Percentiles rank a stretch among this genome's conserved stretches.
Conservation (phyloP, 148 eudicot species). For the Silene conica region DNA sequence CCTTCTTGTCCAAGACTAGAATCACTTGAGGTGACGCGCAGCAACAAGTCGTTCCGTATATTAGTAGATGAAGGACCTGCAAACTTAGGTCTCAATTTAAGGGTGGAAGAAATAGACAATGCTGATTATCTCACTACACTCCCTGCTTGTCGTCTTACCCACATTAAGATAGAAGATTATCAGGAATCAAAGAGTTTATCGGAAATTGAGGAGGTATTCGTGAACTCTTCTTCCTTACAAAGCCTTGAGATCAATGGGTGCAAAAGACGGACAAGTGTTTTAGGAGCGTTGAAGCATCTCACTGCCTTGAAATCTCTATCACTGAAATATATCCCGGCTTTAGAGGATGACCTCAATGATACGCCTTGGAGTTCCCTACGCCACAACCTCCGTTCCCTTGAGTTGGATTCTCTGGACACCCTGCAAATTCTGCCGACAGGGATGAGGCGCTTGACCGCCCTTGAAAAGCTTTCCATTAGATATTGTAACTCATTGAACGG, state of each 20-base stretch:
- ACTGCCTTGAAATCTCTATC: slow-evolving; percentile 9
- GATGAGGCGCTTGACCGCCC: background rate
- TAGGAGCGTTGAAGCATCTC: slow-evolving; percentile 10
- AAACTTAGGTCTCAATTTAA: background rate
- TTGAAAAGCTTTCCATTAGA: background rate
- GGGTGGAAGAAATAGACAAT: background rate
- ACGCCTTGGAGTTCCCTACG: background rate
- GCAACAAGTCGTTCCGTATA: background rate
- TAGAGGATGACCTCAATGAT: background rate
- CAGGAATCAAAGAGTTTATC: background rate
- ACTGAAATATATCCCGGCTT: background rate
- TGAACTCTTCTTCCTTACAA: slow-evolving; percentile 3
- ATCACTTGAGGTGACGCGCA: background rate
- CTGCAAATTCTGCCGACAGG: background rate
- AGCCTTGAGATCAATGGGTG: background rate
- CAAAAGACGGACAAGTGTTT: background rate
- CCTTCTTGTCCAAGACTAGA: slow-evolving; percentile 16
- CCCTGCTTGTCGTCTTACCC: background rate
- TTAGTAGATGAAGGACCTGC: background rate
- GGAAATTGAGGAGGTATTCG: slow-evolving; percentile 4
- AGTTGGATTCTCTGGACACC: background rate
- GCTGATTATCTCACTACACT: background rate
- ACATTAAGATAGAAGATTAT: background rate
- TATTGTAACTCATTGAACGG: background rate
- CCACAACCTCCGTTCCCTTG: background rate